These are phyloP conservation scores for Cutaneotrichosporon spelunceum DNA, from an alignment of 1,284 basidiomycete species.

Conservation along the genomic window DNA sequence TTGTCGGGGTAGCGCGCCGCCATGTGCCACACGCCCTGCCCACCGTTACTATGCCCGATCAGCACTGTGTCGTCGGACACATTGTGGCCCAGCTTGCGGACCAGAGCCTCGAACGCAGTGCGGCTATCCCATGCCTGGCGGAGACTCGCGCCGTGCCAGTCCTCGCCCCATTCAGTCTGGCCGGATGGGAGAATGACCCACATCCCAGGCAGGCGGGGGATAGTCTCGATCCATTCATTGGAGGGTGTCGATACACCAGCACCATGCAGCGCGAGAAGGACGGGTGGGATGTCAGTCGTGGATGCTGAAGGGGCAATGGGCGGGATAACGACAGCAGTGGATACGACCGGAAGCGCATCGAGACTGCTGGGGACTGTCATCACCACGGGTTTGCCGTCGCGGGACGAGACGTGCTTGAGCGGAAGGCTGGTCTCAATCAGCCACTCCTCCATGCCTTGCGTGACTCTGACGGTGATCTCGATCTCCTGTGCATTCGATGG, in stretches of 20 bases:
- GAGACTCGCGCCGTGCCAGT: conserved; percentile 50
- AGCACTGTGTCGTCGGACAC: conserved; percentile 43
- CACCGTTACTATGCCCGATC: conserved; percentile 88
- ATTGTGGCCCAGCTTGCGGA: neutral
- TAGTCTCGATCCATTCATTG: conserved; percentile 29
- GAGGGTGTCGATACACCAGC: conserved; percentile 42
- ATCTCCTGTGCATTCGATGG: neutral
- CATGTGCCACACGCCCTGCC: conserved; percentile 81
- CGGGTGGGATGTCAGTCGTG: conserved; percentile 21
- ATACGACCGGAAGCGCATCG: conserved; percentile 29
- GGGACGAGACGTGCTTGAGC: conserved; percentile 3
- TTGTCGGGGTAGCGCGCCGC: conserved; percentile 72
- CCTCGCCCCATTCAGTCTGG: conserved; percentile 50
- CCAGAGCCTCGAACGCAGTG: conserved; percentile 22
- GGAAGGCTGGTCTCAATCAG: neutral
- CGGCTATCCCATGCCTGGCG: conserved; percentile 41
- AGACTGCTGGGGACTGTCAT: conserved; percentile 37
- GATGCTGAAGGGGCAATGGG: conserved; percentile 14
- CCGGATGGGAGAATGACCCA: conserved; percentile 48
- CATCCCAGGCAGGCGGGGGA: conserved; percentile 27
- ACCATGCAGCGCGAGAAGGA: conserved; percentile 46
- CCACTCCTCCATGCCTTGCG: neutral
- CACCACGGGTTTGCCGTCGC: conserved; percentile 17
- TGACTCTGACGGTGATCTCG: neutral
- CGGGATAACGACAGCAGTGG: conserved; percentile 34